phyloP scores from a whole-genome alignment of 192 early-diverging fungal genomes.

The Anaeromyces robustus region DNA sequence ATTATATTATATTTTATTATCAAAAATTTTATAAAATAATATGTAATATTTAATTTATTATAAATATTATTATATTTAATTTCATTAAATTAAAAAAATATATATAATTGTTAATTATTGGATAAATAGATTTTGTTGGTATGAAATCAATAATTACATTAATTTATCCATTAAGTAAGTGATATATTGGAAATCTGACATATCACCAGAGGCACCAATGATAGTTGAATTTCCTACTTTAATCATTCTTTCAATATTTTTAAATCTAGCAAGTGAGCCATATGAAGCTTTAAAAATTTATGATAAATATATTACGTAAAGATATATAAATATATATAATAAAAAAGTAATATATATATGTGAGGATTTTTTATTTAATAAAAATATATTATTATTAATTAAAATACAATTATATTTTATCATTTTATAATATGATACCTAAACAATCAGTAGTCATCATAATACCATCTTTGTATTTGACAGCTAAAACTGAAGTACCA shows the following conservation, averaged over 20 bases:
- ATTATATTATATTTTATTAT: not conserved
- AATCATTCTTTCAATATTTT: constrained; percentile 68
- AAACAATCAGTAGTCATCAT: constrained; percentile 93
- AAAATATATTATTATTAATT: too few relatives aligned
- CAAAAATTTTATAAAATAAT: constrained; percentile 6
- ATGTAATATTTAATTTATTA: not conserved
- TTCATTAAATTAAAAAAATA: too few relatives aligned
- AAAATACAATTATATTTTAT: too few relatives aligned
- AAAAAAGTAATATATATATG: too few relatives aligned
- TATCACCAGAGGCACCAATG: constrained; percentile 81
- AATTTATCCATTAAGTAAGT: constrained; percentile 64
- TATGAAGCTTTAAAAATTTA: constrained; percentile 59
- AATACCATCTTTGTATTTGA: constrained; percentile 93
- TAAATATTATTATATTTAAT: too few relatives aligned
- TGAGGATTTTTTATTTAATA: too few relatives aligned
- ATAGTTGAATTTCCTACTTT: constrained; percentile 69
- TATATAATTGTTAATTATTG: too few relatives aligned
- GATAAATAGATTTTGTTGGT: too few relatives aligned
- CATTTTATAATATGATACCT: constrained; percentile 25
- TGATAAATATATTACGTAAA: too few relatives aligned
- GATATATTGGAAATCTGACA: constrained; percentile 86
- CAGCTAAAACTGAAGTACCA: constrained; percentile 80
- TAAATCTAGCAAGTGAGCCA: constrained; percentile 82
- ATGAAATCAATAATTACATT: too few relatives aligned
- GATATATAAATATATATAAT: too few relatives aligned